Percentiles rank a stretch among this genome's conserved stretches.
phyloP scores from a whole-genome alignment of 176 grass and related monocot genomes.

The Triticum timopheevii region DNA sequence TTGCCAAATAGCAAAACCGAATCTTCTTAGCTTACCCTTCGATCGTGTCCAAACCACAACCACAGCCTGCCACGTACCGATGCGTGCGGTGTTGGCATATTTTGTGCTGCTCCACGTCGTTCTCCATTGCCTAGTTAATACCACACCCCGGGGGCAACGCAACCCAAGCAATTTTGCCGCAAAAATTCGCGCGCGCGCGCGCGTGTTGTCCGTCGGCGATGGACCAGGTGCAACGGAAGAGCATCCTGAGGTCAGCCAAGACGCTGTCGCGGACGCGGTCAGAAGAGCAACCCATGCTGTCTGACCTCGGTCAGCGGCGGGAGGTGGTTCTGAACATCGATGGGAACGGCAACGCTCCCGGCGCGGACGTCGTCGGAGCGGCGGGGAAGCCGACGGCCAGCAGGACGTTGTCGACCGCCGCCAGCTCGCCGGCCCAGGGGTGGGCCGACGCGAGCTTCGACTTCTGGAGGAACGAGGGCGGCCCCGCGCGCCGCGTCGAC shows the following conservation, averaged over 20 bases:
- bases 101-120: conserved; percentile 33
- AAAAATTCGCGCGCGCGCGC: background rate
- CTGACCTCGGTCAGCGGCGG: background rate
- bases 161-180: background rate
- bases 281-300: conserved; percentile 25
- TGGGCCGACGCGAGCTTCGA: conserved; percentile 58
- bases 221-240: conserved; percentile 35
- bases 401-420: background rate
- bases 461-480: conserved; percentile 23
- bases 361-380: background rate
- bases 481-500: background rate
- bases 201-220: background rate
- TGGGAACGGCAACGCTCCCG: conserved; percentile 26
- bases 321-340: conserved; percentile 84
- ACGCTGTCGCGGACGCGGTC: background rate
- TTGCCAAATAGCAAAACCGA: no score
- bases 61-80: conserved; percentile 1
- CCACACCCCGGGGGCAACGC: background rate
- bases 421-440: conserved; percentile 38
- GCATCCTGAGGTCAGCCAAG: conserved; percentile 25
- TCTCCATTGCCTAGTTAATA: conserved; percentile 12
- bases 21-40: no score
- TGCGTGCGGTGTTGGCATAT: background rate
- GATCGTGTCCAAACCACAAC: no score
- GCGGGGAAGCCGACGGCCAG: background rate